These are phyloP conservation scores for Ascodesmis nigricans DNA, from an alignment of 495 filamentous ascomycete species.

Conservation along the genomic window DNA sequence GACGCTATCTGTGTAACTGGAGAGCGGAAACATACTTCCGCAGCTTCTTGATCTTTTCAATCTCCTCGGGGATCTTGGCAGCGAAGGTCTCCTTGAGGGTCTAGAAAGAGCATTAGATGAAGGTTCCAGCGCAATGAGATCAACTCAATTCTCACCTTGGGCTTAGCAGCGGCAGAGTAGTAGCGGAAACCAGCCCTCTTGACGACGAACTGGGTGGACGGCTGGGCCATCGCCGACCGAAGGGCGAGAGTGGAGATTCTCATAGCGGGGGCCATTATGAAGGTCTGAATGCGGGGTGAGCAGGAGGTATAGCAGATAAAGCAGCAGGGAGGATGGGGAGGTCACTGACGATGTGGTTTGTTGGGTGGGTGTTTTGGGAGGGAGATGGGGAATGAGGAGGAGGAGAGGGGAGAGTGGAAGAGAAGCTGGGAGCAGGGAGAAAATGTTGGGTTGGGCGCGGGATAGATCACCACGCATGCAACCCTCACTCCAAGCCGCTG, in stretches of 20 bases:
- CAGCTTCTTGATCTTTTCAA: conserved; percentile 97
- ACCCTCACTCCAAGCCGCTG: too few species aligned
- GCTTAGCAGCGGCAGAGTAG: conserved; percentile 74
- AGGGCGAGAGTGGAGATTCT: conserved; percentile 54
- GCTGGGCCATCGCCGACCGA: conserved; percentile 44
- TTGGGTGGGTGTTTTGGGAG: conserved; percentile 1
- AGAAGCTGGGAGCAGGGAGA: neutral
- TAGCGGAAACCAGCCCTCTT: conserved; percentile 55
- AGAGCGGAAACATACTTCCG: conserved; percentile 4
- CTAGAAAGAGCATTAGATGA: conserved; percentile 27
- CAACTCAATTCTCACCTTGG: conserved; percentile 38
- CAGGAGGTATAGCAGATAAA: conserved; percentile 16
- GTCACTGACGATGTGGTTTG: conserved; percentile 16
- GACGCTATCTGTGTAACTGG: too few species aligned
- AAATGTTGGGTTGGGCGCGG: too few species aligned
- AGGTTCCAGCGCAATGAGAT: conserved; percentile 21
- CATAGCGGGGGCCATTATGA: conserved; percentile 55
- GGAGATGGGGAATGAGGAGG: conserved; percentile 6
- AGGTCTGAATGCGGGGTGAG: conserved; percentile 6
- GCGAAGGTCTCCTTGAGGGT: conserved; percentile 97
- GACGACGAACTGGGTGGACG: conserved; percentile 38
- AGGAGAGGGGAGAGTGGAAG: neutral
- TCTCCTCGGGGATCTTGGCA: conserved; percentile 78
- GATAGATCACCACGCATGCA: too few species aligned
- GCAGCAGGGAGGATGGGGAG: conserved; percentile 21